These are phyloP conservation scores for Podaxis sp. DNA, from an alignment of 768 basidiomycete species.

Conservation along the genomic window DNA sequence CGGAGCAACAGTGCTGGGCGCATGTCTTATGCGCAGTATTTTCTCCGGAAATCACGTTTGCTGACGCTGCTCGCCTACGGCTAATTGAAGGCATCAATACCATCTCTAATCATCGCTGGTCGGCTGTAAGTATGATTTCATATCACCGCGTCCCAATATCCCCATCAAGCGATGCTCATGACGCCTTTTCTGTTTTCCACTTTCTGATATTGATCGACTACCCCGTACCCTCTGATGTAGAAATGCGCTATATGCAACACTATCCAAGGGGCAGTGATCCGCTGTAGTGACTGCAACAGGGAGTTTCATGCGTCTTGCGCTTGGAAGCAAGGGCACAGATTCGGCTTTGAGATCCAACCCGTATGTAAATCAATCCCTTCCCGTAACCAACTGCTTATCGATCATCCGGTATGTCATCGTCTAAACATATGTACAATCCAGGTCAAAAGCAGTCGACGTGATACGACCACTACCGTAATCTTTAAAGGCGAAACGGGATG, in stretches of 20 bases:
- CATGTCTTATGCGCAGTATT: slow-evolving; percentile 91
- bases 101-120: slow-evolving; percentile 71
- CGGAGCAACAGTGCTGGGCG: slow-evolving; percentile 91
- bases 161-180: not conserved
- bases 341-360: slow-evolving; percentile 90
- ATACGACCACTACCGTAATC: slow-evolving; percentile 59
- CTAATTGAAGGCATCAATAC: slow-evolving; percentile 85
- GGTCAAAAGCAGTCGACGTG: slow-evolving; percentile 78
- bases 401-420: not conserved
- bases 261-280: slow-evolving; percentile 73
- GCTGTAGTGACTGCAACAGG: slow-evolving; percentile 78
- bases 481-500: slow-evolving; percentile 79
- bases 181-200: not conserved
- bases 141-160: not conserved
- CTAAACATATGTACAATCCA: slow-evolving; percentile 25
- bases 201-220: not conserved
- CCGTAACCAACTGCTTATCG: not conserved
- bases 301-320: slow-evolving; percentile 91
- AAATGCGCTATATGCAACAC: slow-evolving; percentile 74
- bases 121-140: slow-evolving; percentile 48
- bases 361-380: slow-evolving; percentile 38
- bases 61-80: slow-evolving; percentile 69
- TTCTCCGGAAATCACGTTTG: slow-evolving; percentile 79
- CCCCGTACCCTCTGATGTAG: slow-evolving; percentile 32
- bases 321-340: slow-evolving; percentile 78